Base-by-base conservation (phyloP, 129 eudicot genomes). In the Lactuca sativa region DNA sequence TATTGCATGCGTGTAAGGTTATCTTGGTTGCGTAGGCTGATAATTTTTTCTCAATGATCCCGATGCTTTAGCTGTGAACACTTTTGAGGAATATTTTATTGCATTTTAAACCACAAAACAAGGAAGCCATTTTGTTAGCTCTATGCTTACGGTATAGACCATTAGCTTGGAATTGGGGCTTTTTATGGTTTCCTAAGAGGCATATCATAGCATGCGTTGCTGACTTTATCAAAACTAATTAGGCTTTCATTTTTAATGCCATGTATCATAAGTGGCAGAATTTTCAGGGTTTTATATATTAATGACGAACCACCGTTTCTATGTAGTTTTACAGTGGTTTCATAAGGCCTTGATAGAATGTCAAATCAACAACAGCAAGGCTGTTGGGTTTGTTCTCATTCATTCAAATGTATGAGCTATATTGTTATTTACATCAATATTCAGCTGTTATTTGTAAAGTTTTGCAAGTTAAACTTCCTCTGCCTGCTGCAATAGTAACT, bases 1-100 rank as follows among this genome's bases (percentile, higher is more conserved):
- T 59, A 59, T 67, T 73, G 68, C 73, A 66, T 60, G 54, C 8
- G 62, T 58, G 62, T 38, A 34, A 36, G 43, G 52, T 44, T 21
- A 18, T 66, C 6, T 33, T 15, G 9, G 65, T 32, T 25, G 69
- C 36, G 25, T 38, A 67, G 59, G 53, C 36, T 76, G 14, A 76
- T 49, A 21, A 52, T 9, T 14, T 8, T 38, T 59, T 54, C 15
- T 37, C 9, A 1, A 38, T 9, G 37, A 62, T 38, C 55, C 11
- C 10, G 43, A 30, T 18, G 55, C 6, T 61, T 74, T 66, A 12
- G 65, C 36, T 56, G 67, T 56, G 51, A 57, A 56, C 51, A 9
- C 47, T 14, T 18, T 4, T 32, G 4, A 59, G 34, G 59, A 25
- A 11, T 47, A 38, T 33, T 31, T 47, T 59, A 43, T 71, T 59